A percentile compares a stretch with the other conserved stretches of the same genome.
Conservation (phyloP, 345 rosid species). For the Salix koriyanagi region DNA sequence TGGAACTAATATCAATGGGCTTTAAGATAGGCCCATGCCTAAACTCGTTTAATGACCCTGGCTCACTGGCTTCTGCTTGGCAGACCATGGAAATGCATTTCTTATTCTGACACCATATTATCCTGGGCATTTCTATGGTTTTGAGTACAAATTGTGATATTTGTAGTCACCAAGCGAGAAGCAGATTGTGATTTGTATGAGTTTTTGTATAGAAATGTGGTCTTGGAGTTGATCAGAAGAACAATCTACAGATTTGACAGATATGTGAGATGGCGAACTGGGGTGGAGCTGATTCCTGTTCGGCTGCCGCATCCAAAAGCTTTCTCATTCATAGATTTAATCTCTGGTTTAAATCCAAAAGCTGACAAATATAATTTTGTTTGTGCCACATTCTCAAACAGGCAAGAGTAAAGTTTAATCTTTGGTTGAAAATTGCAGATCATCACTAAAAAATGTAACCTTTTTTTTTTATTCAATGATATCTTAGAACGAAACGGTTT, state of each 20-base stretch:
- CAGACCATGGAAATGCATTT: conserved; percentile 86
- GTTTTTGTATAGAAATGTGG: background rate
- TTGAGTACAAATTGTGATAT: background rate
- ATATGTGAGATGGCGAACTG: conserved; percentile 70
- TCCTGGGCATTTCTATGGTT: conserved; percentile 58
- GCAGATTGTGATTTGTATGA: background rate
- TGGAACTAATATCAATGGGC: no score
- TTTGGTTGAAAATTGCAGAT: conserved; percentile 6
- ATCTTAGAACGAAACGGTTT: no score
- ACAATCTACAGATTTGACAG: conserved; percentile 73
- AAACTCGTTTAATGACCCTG: no score
- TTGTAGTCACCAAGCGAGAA: background rate
- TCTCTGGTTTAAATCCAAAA: no score
- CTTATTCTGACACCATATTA: conserved; percentile 84
- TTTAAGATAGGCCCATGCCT: no score
- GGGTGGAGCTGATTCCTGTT: conserved; percentile 82
- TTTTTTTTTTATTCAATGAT: conserved; percentile 14
- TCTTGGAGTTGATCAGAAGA: conserved; percentile 11
- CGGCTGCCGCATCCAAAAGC: conserved; percentile 70
- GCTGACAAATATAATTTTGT: no score
- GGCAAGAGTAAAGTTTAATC: conserved; percentile 29
- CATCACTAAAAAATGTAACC: background rate
- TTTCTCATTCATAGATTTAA: conserved; percentile 26
- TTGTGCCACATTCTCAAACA: conserved; percentile 50
- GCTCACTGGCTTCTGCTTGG: conserved; percentile 46